Evolutionary conservation across 768 basidiomycete genomes (phyloP), one percentile per base, ranked within the genome.

Genomic region (Calocybe indica): DNA sequence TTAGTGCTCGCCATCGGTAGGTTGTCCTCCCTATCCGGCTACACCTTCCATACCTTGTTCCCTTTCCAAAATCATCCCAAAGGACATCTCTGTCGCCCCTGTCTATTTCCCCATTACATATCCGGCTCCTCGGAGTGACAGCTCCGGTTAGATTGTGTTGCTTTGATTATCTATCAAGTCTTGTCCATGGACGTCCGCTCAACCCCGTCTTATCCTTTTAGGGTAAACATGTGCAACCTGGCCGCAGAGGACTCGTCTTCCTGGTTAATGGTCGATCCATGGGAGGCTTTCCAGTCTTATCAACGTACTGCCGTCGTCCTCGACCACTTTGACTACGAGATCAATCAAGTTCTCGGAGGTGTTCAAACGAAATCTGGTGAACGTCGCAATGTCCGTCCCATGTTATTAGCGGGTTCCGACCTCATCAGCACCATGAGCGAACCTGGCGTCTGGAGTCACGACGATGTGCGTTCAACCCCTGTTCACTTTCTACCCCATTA

Each of bases 361-460:
- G 80, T 91, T 30, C 69, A 72, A 15, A 82, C 82, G 3, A 75
- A 79, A 55, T 84, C 85, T 61, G 85, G 88, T 44, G 79, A 90
- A 70, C 79, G 77, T 57, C 79, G 85, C 52, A 71, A 77, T 60
- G 84, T 89, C 53, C 84, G 84, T 52, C 76, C 97, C 55, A 90
- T 98, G 86, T 80, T 99, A 37, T 80, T 99, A 46, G 96, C 96
- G 5, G 96, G 96, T n/a, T 93, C 90, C 8, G 96, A 99, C 68
- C 74, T 99, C 57, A 98, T 98, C 65, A 83, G 90, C 58, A 96
- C 93, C 28, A 97, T 99, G 86, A 90, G 89, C 55, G 93, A 97
- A 69, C 96, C 96, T 28, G 95, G 96, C 12, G 95, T 99, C 34
- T 99, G 96, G 96, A 82, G 85, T 47, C 85, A 93, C 58, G 75